Conservation (phyloP, 352 stramenopile genomes). For the Phytophthora cryptogea region DNA sequence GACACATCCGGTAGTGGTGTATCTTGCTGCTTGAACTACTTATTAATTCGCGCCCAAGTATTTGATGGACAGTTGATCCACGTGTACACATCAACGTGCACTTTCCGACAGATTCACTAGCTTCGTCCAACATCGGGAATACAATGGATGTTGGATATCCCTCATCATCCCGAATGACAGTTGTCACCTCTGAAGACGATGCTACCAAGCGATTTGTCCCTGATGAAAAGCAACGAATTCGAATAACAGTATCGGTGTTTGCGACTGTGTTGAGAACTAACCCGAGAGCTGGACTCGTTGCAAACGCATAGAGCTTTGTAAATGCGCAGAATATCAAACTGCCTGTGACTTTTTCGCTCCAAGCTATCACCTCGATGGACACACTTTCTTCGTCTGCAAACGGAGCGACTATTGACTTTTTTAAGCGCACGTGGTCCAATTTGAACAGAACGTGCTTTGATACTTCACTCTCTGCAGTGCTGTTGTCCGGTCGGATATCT, state of each 20-base stretch:
- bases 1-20: conserved; percentile 38
- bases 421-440: conserved; percentile 43
- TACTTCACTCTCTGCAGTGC: background rate
- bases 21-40: conserved; percentile 13
- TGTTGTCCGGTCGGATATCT: background rate
- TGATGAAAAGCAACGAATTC: conserved; percentile 32
- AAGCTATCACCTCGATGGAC: conserved; percentile 39
- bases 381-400: conserved; percentile 46
- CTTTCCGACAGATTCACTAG: conserved; percentile 20
- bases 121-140: conserved; percentile 19
- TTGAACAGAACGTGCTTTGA: conserved; percentile 23
- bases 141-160: conserved; percentile 18
- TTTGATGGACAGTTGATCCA: conserved; percentile 2
- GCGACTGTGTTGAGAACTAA: conserved; percentile 2
- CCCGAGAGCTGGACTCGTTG: conserved; percentile 23
- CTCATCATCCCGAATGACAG: conserved; percentile 12
- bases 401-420: conserved; percentile 16
- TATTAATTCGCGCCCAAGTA: conserved; percentile 5
- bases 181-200: conserved; percentile 9
- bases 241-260: conserved; percentile 8
- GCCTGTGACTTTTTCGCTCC: conserved; percentile 19
- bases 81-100: conserved; percentile 21
- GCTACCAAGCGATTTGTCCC: conserved; percentile 21
- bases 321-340: conserved; percentile 42
- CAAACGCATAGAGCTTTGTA: conserved; percentile 45